Base-by-base conservation (phyloP, 2,329 filamentous ascomycete species). In the Bisporella sp. region DNA sequence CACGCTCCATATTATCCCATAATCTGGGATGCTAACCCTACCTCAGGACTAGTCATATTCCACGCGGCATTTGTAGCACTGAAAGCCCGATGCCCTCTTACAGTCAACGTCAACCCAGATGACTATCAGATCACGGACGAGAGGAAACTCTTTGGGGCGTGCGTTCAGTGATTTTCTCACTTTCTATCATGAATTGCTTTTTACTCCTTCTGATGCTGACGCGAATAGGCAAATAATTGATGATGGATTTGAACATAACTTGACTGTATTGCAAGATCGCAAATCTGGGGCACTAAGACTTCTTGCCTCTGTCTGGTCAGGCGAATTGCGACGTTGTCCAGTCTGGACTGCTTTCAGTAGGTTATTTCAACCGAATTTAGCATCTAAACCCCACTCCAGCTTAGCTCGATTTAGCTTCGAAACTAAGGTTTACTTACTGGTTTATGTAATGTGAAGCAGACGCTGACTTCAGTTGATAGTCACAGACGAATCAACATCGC, bases 281-380 rank as follows among this genome's bases (percentile, higher is more conserved):
- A 64, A 70, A 29, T 77, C 73, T 1, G 65, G 68, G 7, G 74
- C 73, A 2, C 51, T 77, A 2, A 74, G 81, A 9, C 72, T 84
- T 0, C 78, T 82, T 45, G 76, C 78, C 9, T 71, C 76, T 1
- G 73, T 79, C 0, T 74, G 71, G 69, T 73, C 76, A n/a, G 79
- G 78, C 2, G 72, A 75, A 47, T 60, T 81, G 46, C 69, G 68
- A 31, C 69, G 69, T 46, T 81, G 77, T 57, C 81, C 80, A 1
- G 72, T 84, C 6, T 84, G 81, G 81, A 84, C 80, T 2, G 79
- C 80, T 2, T 84, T 84, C 58, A 67, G 79, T 82, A 67, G 30
- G 73, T 58, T 31, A 29, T 8, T 31, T 31, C 43, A 41, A 41
- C 31, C 5, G 13, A 30, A 12, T 8, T 37, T n/a, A 37, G 8